Conservation (phyloP, 1,284 basidiomycete genomes). For the Fomes fomentarius region DNA sequence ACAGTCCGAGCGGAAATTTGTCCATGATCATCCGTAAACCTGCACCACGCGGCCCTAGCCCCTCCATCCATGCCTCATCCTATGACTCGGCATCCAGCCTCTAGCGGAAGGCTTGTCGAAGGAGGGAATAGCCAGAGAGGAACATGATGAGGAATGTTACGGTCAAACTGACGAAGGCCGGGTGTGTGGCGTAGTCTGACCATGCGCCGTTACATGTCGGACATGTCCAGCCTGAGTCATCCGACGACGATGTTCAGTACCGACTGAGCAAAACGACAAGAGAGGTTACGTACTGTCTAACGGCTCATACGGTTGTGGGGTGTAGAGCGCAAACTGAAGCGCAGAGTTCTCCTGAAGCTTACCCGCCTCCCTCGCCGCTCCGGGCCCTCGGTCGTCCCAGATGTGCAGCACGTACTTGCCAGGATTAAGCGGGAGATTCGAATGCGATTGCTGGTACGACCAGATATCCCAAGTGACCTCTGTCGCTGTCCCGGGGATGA, state of each 20-base stretch:
- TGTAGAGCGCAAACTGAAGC: constrained; percentile 85
- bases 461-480: constrained; percentile 83
- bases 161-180: constrained; percentile 66
- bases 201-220: constrained; percentile 62
- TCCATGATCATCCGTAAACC: constrained; percentile 22
- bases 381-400: constrained; percentile 78
- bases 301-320: constrained; percentile 77
- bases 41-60: constrained; percentile 7
- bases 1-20: constrained; percentile 17
- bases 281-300: constrained; percentile 63
- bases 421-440: constrained; percentile 69
- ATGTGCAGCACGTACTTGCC: constrained; percentile 80
- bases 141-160: constrained; percentile 74
- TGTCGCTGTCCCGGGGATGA: constrained; percentile 72
- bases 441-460: constrained; percentile 71
- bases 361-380: constrained; percentile 61
- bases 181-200: constrained; percentile 54
- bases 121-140: constrained; percentile 69
- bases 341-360: constrained; percentile 71
- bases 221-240: constrained; percentile 84
- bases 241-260: too few species aligned
- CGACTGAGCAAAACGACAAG: too few species aligned
- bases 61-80: background rate
- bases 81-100: background rate
- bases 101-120: constrained; percentile 44